Conservation (phyloP, 2,329 filamentous ascomycete genomes). For the Fonsecaea pugnacius region DNA sequence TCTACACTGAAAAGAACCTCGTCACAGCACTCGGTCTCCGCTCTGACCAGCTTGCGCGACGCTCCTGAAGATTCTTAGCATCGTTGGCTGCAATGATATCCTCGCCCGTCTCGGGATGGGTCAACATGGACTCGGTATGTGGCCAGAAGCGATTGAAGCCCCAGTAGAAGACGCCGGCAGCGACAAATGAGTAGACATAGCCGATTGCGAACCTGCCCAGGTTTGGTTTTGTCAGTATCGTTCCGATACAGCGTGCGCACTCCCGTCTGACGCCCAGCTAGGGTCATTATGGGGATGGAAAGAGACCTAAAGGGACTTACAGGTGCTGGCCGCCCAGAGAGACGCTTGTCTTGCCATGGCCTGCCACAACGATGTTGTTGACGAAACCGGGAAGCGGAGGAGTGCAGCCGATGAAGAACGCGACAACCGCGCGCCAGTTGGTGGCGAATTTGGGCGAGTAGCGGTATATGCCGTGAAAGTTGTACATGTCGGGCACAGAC, state of each 20-base stretch:
- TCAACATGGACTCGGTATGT: constrained; percentile 32
- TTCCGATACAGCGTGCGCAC: background rate
- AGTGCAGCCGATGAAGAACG: constrained; percentile 34
- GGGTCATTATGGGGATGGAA: background rate
- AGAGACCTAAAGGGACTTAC: constrained; percentile 11
- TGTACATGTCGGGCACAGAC: constrained; percentile 35
- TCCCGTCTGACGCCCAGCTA: background rate
- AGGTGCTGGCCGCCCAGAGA: constrained; percentile 33
- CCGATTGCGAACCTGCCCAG: constrained; percentile 29
- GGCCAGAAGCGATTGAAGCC: constrained; percentile 35
- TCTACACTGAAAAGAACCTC: constrained; percentile 32
- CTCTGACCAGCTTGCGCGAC: constrained; percentile 29
- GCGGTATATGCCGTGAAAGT: constrained; percentile 36
- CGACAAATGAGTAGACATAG: constrained; percentile 34
- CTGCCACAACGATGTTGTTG: constrained; percentile 32
- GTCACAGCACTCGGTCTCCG: constrained; percentile 26
- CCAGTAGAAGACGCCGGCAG: constrained; percentile 36
- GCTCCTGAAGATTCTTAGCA: constrained; percentile 28
- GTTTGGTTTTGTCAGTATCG: constrained; percentile 15
- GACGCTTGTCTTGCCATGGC: constrained; percentile 28
- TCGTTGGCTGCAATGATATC: constrained; percentile 35
- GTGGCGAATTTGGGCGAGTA: constrained; percentile 31
- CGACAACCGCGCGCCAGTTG: constrained; percentile 53
- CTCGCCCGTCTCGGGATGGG: constrained; percentile 32
- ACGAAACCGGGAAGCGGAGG: constrained; percentile 52